Base-by-base conservation (phyloP, 345 rosid species). In the Ceriops tagal region DNA sequence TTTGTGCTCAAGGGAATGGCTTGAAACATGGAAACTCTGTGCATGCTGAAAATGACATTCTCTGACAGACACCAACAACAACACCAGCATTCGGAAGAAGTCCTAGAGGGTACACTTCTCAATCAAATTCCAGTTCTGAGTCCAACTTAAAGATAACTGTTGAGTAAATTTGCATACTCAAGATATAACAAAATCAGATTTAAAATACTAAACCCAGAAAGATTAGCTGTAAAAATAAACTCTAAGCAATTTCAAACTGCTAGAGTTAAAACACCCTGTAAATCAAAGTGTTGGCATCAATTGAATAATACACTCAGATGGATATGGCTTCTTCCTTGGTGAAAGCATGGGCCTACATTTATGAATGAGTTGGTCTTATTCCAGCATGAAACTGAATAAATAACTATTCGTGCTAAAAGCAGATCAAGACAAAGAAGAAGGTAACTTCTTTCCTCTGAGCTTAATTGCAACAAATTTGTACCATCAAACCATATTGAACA, bases 21-120 rank as follows among this genome's bases (percentile, higher is more conserved):
- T 95, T 96, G 81, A 95, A 95, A 82, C 97, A 90, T 0, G 99
- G 96, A 73, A 95, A 95, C 76, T 95, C 99, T 30, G 99, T 88
- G 76, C 93, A 85, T 58, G 97, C 96, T n/a, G 96, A 86, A 87
- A 92, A 92, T 34, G 96, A 95, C 93, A 95, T 73, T 79, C 97
- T 87, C 76, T 95, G 99, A 64, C 93, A 92, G 70, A 92, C 92
- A 72, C 99, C 96, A 71, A 95, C 97, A 75, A 92, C 96, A 32
- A 92, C 92, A 52, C 99, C 99, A 52, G 85, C 91, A 76, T 92
- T 95, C 73, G 99, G 99, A 79, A 95, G 86, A 80, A 95, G 97
- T 39, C 99, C 97, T 63, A 95, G 71, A 58, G 99, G 96, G 75
- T 92, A 95, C 37, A 92, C 93, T 85, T 95, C 99, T 46, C 96